Percentiles rank a stretch among this genome's conserved stretches.
Conservation (phyloP, 2,329 filamentous ascomycete genomes). For the Helicocarpus griseus region DNA sequence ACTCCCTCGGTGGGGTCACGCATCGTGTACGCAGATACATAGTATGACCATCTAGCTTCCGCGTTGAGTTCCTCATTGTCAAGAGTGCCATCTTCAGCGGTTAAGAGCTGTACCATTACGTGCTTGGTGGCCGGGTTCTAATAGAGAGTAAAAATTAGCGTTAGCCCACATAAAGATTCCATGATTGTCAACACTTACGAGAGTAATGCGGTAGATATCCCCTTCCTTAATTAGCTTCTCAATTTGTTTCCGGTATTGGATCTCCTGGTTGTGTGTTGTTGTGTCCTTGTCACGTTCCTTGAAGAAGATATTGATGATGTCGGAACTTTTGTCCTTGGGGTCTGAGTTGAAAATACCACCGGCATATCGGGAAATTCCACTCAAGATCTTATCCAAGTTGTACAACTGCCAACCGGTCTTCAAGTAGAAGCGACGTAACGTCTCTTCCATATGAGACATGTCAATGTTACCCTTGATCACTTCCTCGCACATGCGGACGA, state of each 20-base stretch:
- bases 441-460: conserved; percentile 75
- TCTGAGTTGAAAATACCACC: conserved; percentile 77
- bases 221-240: conserved; percentile 89
- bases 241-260: conserved; percentile 81
- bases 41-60: conserved; percentile 76
- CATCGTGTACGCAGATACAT: conserved; percentile 83
- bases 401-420: conserved; percentile 88
- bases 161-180: neutral
- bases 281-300: conserved; percentile 70
- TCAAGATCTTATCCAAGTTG: conserved; percentile 80
- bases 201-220: conserved; percentile 82
- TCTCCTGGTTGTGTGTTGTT: conserved; percentile 82
- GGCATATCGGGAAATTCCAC: conserved; percentile 69
- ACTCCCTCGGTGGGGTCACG: conserved; percentile 81
- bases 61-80: conserved; percentile 60
- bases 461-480: conserved; percentile 76
- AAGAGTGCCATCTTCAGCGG: conserved; percentile 70
- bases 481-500: conserved; percentile 76
- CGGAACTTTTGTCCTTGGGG: conserved; percentile 83
- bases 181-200: conserved; percentile 55
- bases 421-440: conserved; percentile 83
- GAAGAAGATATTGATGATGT: conserved; percentile 81
- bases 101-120: conserved; percentile 71
- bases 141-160: conserved; percentile 20
- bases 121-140: conserved; percentile 59